These are phyloP conservation scores for Limonium bicolor DNA, from an alignment of 148 eudicot genomes.

Conservation along the genomic window DNA sequence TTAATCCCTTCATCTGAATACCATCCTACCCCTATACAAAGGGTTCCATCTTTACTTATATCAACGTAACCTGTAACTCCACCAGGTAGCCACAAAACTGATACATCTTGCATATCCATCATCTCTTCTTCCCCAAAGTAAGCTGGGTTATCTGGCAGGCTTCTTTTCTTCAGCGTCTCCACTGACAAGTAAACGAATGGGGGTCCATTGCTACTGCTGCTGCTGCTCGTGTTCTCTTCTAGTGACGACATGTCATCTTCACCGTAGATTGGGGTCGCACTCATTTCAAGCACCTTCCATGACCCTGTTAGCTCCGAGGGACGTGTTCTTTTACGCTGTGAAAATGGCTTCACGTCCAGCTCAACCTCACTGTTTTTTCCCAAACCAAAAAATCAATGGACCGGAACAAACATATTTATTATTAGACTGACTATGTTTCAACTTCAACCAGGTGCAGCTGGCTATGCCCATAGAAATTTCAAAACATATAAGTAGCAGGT, in stretches of 20 bases:
- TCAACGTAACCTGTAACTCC: slow-evolving; percentile 88
- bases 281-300: slow-evolving; percentile 96
- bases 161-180: slow-evolving; percentile 80
- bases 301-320: slow-evolving; percentile 70
- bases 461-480: too few species aligned
- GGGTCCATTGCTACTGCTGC: slow-evolving; percentile 15
- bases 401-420: too few species aligned
- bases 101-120: slow-evolving; percentile 68
- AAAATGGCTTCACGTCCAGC: slow-evolving; percentile 77
- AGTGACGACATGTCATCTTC: slow-evolving; percentile 37
- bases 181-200: slow-evolving; percentile 84
- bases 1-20: slow-evolving; percentile 93
- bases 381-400: too few species aligned
- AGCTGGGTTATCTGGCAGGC: slow-evolving; percentile 45
- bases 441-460: too few species aligned
- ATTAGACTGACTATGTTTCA: too few species aligned
- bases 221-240: too few species aligned
- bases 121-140: slow-evolving; percentile 88
- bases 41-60: slow-evolving; percentile 68
- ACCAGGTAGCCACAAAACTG: slow-evolving; percentile 92
- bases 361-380: slow-evolving; percentile 59
- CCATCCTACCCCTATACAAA: slow-evolving; percentile 96
- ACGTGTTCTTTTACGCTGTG: slow-evolving; percentile 66
- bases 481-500: background rate
- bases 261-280: slow-evolving; percentile 79